Base-by-base conservation (phyloP, 306 rosid genomes). In the Castanea crenata region DNA sequence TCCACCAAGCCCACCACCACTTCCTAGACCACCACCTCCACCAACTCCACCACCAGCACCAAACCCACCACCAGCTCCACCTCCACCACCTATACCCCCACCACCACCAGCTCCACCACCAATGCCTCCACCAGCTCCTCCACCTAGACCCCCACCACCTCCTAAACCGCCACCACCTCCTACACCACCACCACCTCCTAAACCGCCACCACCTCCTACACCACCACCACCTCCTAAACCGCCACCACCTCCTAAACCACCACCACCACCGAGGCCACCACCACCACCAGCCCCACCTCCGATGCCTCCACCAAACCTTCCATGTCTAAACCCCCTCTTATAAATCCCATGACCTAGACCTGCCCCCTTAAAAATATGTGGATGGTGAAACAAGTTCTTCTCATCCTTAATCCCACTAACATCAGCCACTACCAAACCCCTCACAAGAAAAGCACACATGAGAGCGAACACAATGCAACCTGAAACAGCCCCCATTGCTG, bases 271-370 rank as follows among this genome's bases (percentile, higher is more conserved):
- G 1, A 65, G 21, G 1, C 88, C 89, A 0, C 82, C 83, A 0
- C 87, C 87, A 0, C 75, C 85, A 5, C 0, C 83, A 84, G 1
- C 86, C 82, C 88, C 87, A 7, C 84, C 82, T 0, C 78, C 82
- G 0, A 59, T 72, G 2, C 85, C 86, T 0, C 87, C 85, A 0
- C 88, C 67, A 11, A 61, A 23, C 67, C 78, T 68, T 32, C 87
- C 85, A 51, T 77, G 80, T 34, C 76, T 65, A 14, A 83, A 83
- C 18, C 87, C 76, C 32, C 78, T 82, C 79, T 73, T 72, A 2
- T 10, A 27, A 7, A 41, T 41, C 46, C 46, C 46, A 41, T 41
- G 46, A 41, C 46, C 76, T 65, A 14, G 80, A 83, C 18, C 87
- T 41, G 46, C 76, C 32, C 78, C 78, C 79, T 73, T 72, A 2